Percentiles rank a stretch among this genome's conserved stretches.
Conservation (phyloP, 129 eudicot species). For the Arctium lappa region DNA sequence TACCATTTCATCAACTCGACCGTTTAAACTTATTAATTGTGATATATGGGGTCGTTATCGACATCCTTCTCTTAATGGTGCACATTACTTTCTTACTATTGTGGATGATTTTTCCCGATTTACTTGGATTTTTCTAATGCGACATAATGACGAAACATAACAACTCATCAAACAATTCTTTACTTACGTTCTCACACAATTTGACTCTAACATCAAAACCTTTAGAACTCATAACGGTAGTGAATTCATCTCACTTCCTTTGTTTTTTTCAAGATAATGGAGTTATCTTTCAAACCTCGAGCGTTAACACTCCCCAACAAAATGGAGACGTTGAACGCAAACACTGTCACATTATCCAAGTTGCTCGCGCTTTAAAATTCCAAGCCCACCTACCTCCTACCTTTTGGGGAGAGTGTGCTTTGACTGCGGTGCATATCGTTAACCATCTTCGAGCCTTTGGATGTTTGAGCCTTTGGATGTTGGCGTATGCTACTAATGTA, state of each 20-base stretch:
- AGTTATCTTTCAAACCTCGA: background rate
- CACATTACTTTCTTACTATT: background rate
- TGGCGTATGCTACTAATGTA: background rate
- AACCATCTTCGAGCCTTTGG: background rate
- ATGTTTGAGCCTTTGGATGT: too few relatives aligned
- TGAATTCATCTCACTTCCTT: background rate
- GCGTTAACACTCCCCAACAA: slow-evolving; percentile 3
- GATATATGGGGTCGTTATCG: background rate
- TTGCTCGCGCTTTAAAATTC: background rate
- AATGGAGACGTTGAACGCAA: background rate
- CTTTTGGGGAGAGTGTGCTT: slow-evolving; percentile 1
- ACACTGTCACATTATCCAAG: background rate
- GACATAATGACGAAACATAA: background rate
- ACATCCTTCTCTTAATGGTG: background rate
- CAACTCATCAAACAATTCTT: background rate
- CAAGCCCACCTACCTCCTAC: background rate
- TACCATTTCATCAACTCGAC: background rate
- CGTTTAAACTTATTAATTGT: background rate
- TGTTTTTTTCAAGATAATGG: background rate
- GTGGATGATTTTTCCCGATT: background rate
- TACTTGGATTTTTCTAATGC: background rate
- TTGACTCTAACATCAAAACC: background rate
- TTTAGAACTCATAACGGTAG: background rate
- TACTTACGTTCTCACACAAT: background rate
- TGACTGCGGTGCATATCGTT: background rate